Evolutionary conservation across 352 stramenopile genomes (phyloP).

Genomic region (Blastocystis sp.): DNA sequence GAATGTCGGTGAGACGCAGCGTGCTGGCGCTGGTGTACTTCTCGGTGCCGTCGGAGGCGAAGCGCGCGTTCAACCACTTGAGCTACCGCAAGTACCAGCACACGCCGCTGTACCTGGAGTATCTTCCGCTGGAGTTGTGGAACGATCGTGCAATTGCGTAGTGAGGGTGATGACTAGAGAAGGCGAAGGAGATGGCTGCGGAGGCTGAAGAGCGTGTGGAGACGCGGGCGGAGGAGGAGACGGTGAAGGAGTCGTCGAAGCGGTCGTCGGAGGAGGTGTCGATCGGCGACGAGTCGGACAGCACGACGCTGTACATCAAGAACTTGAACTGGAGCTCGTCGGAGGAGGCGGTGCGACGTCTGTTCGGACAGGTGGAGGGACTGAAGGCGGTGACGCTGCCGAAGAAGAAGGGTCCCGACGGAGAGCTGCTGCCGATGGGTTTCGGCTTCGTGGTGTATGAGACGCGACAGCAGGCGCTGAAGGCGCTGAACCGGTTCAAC

Average conservation of each 20-base stretch:
- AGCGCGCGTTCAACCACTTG: constrained; percentile 83
- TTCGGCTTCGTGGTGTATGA: constrained; percentile 97
- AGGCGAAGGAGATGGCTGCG: not conserved
- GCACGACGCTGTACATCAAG: constrained; percentile 86
- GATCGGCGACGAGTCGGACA: constrained; percentile 65
- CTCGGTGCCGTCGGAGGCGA: constrained; percentile 80
- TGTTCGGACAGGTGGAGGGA: constrained; percentile 64
- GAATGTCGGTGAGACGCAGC: not conserved
- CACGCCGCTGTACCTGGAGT: constrained; percentile 94
- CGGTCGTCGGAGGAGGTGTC: constrained; percentile 62
- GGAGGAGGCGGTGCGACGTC: constrained; percentile 71
- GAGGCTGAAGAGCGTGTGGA: constrained; percentile 4
- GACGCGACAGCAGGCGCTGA: constrained; percentile 67
- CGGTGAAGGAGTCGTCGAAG: not conserved
- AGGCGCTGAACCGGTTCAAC: constrained; percentile 65
- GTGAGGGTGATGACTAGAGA: constrained; percentile 8
- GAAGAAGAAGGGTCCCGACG: constrained; percentile 68
- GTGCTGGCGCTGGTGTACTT: constrained; percentile 89
- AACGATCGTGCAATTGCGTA: constrained; percentile 58
- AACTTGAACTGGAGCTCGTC: constrained; percentile 94
- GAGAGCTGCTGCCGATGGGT: constrained; percentile 80
- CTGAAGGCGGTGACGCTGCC: constrained; percentile 76
- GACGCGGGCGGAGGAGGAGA: not conserved
- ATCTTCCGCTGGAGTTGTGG: constrained; percentile 79
- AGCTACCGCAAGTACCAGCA: constrained; percentile 96